Percentiles rank a stretch among this genome's conserved stretches.
phyloP scores from a whole-genome alignment of 2,329 filamentous ascomycete species.

The Aspergillus proliferans region DNA sequence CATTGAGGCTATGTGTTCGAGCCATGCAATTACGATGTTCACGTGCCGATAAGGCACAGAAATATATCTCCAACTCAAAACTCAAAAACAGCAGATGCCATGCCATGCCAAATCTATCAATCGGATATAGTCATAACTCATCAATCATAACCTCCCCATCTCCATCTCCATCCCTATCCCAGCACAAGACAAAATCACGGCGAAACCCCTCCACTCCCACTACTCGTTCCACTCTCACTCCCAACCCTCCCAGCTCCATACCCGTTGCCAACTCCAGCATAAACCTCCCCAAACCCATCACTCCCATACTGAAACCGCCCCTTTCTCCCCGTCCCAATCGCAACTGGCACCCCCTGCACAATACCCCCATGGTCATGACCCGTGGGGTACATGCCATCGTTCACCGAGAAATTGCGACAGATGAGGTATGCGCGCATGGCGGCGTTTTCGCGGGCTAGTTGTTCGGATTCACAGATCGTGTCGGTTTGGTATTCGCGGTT shows the following conservation, averaged over 20 bases:
- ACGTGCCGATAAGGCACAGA: too few species aligned
- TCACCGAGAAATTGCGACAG: conserved; percentile 94
- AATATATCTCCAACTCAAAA: too few species aligned
- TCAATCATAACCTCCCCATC: not conserved
- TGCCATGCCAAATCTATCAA: too few species aligned
- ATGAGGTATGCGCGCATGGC: conserved; percentile 97
- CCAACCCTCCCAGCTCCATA: conserved; percentile 27
- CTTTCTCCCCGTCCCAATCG: conserved; percentile 56
- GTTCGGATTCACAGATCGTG: conserved; percentile 72
- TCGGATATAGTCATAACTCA: not conserved
- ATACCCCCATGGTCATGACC: conserved; percentile 50
- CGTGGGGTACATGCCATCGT: conserved; percentile 75
- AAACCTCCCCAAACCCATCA: conserved; percentile 31
- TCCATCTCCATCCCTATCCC: not conserved
- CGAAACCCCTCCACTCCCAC: conserved; percentile 27
- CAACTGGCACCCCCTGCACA: conserved; percentile 57
- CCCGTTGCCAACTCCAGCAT: conserved; percentile 35
- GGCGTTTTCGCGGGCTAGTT: conserved; percentile 82
- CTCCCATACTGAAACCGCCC: conserved; percentile 42
- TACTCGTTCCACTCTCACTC: conserved; percentile 51
- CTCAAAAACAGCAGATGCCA: too few species aligned
- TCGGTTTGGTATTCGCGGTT: conserved; percentile 95
- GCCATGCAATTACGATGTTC: too few species aligned
- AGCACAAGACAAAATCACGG: not conserved
- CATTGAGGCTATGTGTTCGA: too few species aligned